phyloP scores from a whole-genome alignment of 768 basidiomycete species.

The Thelephora aurantiotincta region DNA sequence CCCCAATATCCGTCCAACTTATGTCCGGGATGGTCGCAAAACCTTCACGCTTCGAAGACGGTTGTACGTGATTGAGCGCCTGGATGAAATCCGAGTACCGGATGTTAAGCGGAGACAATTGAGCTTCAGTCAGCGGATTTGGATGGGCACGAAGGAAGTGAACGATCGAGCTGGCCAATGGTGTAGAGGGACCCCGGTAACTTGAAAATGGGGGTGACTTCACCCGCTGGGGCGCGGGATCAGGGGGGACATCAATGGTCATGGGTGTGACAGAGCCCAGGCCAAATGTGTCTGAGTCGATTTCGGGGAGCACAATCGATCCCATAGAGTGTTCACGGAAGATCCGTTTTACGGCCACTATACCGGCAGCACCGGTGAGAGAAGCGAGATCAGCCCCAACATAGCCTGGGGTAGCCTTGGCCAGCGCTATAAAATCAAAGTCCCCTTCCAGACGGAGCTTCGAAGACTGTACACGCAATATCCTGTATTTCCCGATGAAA shows the following conservation, averaged over 20 bases:
- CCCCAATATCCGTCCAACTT: conserved; percentile 90
- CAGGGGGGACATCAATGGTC: conserved; percentile 20
- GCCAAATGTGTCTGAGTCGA: conserved; percentile 9
- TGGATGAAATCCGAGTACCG: conserved; percentile 64
- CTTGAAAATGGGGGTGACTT: conserved; percentile 21
- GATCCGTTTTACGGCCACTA: conserved; percentile 93
- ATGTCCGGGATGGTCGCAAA: conserved; percentile 96
- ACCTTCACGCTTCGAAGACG: conserved; percentile 93
- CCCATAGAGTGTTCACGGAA: conserved; percentile 61
- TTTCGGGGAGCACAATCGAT: conserved; percentile 38
- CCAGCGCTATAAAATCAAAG: conserved; percentile 74
- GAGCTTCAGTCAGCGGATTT: conserved; percentile 55
- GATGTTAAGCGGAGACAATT: conserved; percentile 73
- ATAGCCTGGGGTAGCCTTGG: conserved; percentile 92
- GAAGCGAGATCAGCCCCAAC: conserved; percentile 92
- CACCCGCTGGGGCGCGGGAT: conserved; percentile 3
- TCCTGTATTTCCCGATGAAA: conserved; percentile 32
- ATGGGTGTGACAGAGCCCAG: conserved; percentile 19
- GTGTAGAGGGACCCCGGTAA: conserved; percentile 21
- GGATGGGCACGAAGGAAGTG: conserved; percentile 86
- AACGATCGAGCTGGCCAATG: conserved; percentile 57
- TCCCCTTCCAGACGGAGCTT: conserved; percentile 79
- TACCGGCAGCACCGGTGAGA: conserved; percentile 84
- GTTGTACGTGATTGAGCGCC: conserved; percentile 84
- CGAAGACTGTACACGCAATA: conserved; percentile 71